phyloP scores from a whole-genome alignment of 1,284 basidiomycete genomes.

The Cystobasidium sp. region DNA sequence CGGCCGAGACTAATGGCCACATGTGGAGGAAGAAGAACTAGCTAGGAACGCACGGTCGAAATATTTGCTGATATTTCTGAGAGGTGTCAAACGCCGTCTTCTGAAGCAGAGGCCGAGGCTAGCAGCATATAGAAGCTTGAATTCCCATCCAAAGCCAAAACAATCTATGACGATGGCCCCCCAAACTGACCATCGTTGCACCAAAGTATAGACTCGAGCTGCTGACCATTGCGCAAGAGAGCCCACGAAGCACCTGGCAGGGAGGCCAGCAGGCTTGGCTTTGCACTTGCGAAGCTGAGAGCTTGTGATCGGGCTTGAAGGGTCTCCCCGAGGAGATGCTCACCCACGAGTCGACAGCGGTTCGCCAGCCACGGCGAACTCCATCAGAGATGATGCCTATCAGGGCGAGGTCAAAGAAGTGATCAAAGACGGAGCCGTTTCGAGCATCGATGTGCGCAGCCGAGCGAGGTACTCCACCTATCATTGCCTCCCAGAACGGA shows the following conservation, averaged over 20 bases:
- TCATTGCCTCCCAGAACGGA: constrained; percentile 1
- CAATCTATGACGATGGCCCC: not conserved
- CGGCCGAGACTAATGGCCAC: not conserved
- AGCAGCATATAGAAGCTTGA: constrained; percentile 1
- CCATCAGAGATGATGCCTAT: too few relatives aligned
- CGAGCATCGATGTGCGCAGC: constrained; percentile 1
- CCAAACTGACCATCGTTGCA: too few relatives aligned
- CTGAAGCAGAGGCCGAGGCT: not conserved
- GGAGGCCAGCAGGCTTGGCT: too few relatives aligned
- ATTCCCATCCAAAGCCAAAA: constrained; percentile 1
- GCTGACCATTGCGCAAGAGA: too few relatives aligned
- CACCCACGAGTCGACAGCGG: too few relatives aligned
- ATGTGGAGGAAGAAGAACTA: constrained; percentile 1
- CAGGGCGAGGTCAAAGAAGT: not conserved
- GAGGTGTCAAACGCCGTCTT: not conserved
- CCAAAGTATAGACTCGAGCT: too few relatives aligned
- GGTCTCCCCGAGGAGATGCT: too few relatives aligned
- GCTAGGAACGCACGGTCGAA: not conserved
- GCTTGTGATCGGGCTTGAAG: too few relatives aligned
- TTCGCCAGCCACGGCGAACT: too few relatives aligned
- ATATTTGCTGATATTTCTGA: constrained; percentile 5
- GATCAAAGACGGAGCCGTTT: not conserved
- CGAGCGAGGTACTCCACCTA: not conserved
- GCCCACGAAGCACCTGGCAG: too few relatives aligned
- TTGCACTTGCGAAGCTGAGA: too few relatives aligned